phyloP scores from a whole-genome alignment of 768 basidiomycete species.

The Boletus rufocinnamomeus region DNA sequence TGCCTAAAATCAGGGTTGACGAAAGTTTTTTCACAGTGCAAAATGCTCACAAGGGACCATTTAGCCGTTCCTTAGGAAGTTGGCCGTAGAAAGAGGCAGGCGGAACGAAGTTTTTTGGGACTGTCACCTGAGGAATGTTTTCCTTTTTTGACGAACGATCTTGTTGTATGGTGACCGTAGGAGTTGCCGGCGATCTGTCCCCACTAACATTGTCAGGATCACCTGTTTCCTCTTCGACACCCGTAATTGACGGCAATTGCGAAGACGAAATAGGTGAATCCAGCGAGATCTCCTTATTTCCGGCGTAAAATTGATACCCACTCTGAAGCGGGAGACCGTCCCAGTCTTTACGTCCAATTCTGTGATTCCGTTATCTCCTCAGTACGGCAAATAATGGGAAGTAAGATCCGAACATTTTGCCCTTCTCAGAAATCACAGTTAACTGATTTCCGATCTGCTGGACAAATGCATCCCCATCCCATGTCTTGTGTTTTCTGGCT shows the following conservation, averaged over 20 bases:
- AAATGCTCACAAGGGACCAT: slow-evolving; percentile 24
- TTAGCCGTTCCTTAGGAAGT: slow-evolving; percentile 33
- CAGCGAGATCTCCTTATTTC: slow-evolving; percentile 63
- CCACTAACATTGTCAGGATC: slow-evolving; percentile 22
- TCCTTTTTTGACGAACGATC: slow-evolving; percentile 18
- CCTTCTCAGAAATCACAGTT: slow-evolving; percentile 67
- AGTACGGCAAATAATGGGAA: slow-evolving; percentile 4
- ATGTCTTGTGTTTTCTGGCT: slow-evolving; percentile 77
- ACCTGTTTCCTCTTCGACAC: slow-evolving; percentile 31
- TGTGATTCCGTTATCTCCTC: slow-evolving; percentile 29
- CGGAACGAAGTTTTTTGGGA: slow-evolving; percentile 43
- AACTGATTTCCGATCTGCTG: slow-evolving; percentile 52
- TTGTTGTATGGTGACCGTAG: slow-evolving; percentile 6
- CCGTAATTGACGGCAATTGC: slow-evolving; percentile 50
- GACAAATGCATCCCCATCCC: slow-evolving; percentile 80
- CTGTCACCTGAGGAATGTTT: slow-evolving; percentile 20
- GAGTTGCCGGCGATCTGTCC: slow-evolving; percentile 20
- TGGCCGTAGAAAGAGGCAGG: slow-evolving; percentile 65
- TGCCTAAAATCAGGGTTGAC: slow-evolving; percentile 47
- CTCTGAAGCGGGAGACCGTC: slow-evolving; percentile 50
- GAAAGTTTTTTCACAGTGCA: not conserved
- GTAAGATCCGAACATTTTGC: slow-evolving; percentile 54
- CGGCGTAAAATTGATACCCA: slow-evolving; percentile 47
- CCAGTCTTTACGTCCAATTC: slow-evolving; percentile 64
- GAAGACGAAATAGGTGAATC: slow-evolving; percentile 51